Evolutionary conservation across 768 basidiomycete genomes (phyloP).

Genomic region (Coprinopsis strossmayeri): DNA sequence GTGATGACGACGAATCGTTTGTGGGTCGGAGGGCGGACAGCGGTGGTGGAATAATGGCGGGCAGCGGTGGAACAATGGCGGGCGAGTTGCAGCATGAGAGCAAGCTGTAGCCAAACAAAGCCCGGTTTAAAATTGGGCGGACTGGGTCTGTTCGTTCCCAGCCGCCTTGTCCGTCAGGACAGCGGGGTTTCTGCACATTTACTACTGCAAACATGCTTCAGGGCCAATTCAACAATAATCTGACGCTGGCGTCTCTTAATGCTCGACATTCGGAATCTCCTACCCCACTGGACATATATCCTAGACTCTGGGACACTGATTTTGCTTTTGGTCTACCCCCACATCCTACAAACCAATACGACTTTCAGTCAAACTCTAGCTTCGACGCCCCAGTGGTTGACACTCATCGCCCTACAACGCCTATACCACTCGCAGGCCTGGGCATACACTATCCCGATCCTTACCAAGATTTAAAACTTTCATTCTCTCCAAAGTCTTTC

Average conservation of each 20-base stretch:
- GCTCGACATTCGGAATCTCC: constrained; percentile 13
- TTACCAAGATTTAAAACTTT: background rate
- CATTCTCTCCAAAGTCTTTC: constrained; percentile 7
- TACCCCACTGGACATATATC: constrained; percentile 2
- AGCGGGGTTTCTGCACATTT: background rate
- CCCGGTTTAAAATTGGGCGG: background rate
- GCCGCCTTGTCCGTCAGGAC: background rate
- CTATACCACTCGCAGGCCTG: constrained; percentile 20
- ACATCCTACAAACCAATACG: constrained; percentile 13
- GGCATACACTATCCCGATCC: constrained; percentile 18
- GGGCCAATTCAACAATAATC: background rate
- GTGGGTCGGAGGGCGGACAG: background rate
- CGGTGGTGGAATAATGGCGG: too few relatives aligned
- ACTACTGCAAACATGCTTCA: background rate
- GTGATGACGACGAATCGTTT: constrained; percentile 20
- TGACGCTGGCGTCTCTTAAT: constrained; percentile 26
- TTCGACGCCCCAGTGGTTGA: constrained; percentile 13
- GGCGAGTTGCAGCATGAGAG: background rate
- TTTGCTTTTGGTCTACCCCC: background rate
- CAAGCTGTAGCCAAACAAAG: constrained; percentile 9
- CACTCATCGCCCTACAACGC: constrained; percentile 7
- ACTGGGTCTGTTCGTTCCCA: background rate
- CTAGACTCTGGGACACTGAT: constrained; percentile 2
- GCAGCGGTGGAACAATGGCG: background rate
- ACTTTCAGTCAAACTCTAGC: constrained; percentile 30